These are phyloP conservation scores for Agrostemma githago DNA, from an alignment of 148 eudicot species.

Conservation along the genomic window DNA sequence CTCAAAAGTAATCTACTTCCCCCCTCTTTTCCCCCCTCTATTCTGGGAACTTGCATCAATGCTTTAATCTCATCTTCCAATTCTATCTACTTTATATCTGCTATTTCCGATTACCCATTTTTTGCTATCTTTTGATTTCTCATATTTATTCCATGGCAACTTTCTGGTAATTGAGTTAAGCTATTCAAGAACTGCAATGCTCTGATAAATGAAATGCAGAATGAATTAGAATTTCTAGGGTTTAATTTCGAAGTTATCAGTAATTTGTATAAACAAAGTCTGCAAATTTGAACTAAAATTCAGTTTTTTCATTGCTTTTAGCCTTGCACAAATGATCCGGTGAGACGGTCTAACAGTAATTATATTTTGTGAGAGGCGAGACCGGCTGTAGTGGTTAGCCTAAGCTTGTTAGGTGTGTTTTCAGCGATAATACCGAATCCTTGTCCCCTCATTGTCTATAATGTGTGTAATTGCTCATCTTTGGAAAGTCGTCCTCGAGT, in stretches of 20 bases:
- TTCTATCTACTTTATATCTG: neutral
- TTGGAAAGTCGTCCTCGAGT: neutral
- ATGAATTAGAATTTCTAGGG: no score
- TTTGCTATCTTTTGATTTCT: neutral
- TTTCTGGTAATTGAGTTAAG: no score
- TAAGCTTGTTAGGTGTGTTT: no score
- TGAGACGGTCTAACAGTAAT: no score
- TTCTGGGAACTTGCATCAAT: neutral
- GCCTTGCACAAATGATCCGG: no score
- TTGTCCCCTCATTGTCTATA: neutral
- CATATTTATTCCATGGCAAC: no score
- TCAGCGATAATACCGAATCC: neutral
- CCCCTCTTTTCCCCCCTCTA: neutral
- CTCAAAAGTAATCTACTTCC: slow-evolving; percentile 34
- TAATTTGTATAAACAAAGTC: no score
- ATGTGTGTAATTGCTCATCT: neutral
- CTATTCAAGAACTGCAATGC: neutral
- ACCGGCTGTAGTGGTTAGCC: no score
- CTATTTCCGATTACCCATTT: neutral
- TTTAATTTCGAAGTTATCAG: no score
- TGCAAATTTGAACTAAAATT: no score
- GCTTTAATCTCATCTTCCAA: neutral
- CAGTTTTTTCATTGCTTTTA: no score
- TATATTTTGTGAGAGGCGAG: no score
- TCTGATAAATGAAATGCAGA: neutral